phyloP scores from a whole-genome alignment of 169 alveolate genomes.

The Cryptosporidium sp. region DNA sequence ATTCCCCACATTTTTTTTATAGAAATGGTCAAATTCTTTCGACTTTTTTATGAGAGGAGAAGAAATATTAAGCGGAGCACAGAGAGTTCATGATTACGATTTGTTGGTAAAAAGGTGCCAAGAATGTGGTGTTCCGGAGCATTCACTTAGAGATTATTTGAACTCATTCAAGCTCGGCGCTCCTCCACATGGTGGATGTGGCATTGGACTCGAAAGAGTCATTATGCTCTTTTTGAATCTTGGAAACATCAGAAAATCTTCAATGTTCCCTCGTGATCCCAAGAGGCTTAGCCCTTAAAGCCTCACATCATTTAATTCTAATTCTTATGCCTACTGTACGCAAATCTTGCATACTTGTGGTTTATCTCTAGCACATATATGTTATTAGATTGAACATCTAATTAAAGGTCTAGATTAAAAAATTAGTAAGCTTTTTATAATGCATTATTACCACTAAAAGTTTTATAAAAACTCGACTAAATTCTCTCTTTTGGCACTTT shows the following conservation, averaged over 20 bases:
- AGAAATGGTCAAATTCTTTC: conserved; percentile 91
- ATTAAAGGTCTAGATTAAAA: neutral
- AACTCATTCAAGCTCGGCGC: conserved; percentile 96
- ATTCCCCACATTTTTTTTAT: conserved; percentile 17
- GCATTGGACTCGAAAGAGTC: conserved; percentile 99
- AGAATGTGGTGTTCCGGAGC: conserved; percentile 76
- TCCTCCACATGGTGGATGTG: conserved; percentile 99
- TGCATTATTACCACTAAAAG: neutral
- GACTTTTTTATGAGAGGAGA: conserved; percentile 99
- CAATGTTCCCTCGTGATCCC: conserved; percentile 99
- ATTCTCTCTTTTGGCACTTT: neutral
- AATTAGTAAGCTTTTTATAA: too few relatives aligned
- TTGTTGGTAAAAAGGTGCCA: conserved; percentile 84
- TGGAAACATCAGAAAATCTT: conserved; percentile 95
- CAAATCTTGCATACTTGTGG: neutral
- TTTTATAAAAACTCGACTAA: too few relatives aligned
- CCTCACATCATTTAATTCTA: neutral
- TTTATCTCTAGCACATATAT: neutral
- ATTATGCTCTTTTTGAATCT: conserved; percentile 95
- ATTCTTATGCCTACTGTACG: neutral
- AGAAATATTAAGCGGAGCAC: conserved; percentile 99
- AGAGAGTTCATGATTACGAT: conserved; percentile 97
- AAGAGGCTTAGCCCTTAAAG: conserved; percentile 94
- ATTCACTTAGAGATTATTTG: conserved; percentile 86
- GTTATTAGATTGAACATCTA: neutral